Base-by-base conservation (phyloP, 805 yeast species). In the Candida stauntonica region DNA sequence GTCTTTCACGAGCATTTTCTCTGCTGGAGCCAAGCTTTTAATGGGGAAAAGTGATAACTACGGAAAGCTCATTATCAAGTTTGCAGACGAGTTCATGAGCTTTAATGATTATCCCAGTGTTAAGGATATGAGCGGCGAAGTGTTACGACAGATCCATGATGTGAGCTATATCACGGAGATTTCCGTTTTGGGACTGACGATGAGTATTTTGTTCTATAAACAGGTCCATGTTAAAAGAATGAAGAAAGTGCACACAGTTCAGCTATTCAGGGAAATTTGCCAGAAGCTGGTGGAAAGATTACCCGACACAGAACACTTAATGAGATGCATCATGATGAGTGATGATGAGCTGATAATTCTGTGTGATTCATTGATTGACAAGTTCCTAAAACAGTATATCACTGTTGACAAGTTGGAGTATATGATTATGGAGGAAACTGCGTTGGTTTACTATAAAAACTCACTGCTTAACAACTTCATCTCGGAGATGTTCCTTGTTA, bases 361-460 rank as follows among this genome's bases (percentile, higher is more conserved):
- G 5, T 33, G 31, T 30, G 44, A 48, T 16, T 7, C 5, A 3
- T 26, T 44, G 15, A 2, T 49, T 1, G 3, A 4, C 4, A 47
- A 47, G 34, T 49, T 51, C 31, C 27, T 51, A n/a, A 24, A 28
- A 3, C 27, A 41, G 7, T 32, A 49, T 20, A 26, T 49, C 13
- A 15, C n/a, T 1, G 28, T 49, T 13, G 23, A 27, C 2, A 15
- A 26, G 1, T 19, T 31, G 11, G 20, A 41, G 9, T 46, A 40
- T 17, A 17, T 35, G 17, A 46, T 51, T 14, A 20, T 28, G 18
- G 45, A 49, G 7, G 55, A 51, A 23, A 42, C 44, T 7, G 35
- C 52, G 4, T 21, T 51, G 35, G 51, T 50, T 1, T 51, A 51
- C 37, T 48, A 33, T 40, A 51, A 51, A 41, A 51, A 51, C 27